A percentile compares a stretch with the other conserved stretches of the same genome.
These are phyloP conservation scores for Coix lacrymajobi DNA, from an alignment of 176 grass and related monocot species.

Conservation along the genomic window DNA sequence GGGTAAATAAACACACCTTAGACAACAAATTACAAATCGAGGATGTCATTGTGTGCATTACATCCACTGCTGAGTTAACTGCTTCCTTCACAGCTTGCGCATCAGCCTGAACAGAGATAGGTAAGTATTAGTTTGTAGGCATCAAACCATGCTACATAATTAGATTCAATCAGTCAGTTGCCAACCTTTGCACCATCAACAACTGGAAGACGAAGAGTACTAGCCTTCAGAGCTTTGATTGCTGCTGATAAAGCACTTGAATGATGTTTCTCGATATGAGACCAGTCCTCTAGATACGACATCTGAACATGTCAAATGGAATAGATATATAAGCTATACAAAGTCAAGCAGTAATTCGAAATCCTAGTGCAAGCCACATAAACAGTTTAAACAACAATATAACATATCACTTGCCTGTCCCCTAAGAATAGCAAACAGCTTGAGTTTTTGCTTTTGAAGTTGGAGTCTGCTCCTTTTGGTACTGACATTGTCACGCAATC, in stretches of 20 bases:
- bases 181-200: slow-evolving; percentile 90
- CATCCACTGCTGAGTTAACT: slow-evolving; percentile 66
- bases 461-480: slow-evolving; percentile 70
- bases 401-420: slow-evolving; percentile 57
- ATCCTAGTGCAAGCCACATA: neutral
- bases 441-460: slow-evolving; percentile 79
- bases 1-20: slow-evolving; percentile 48
- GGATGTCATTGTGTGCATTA: slow-evolving; percentile 81
- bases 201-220: slow-evolving; percentile 92
- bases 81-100: slow-evolving; percentile 74
- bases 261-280: slow-evolving; percentile 70
- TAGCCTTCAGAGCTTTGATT: slow-evolving; percentile 84
- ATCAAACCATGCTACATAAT: neutral
- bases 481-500: slow-evolving; percentile 75
- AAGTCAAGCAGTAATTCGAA: neutral
- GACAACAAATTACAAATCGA: slow-evolving; percentile 70
- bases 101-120: slow-evolving; percentile 64
- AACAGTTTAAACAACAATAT: slow-evolving; percentile 3
- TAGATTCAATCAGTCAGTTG: slow-evolving; percentile 6
- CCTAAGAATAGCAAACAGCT: slow-evolving; percentile 69
- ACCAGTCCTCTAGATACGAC: slow-evolving; percentile 69
- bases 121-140: slow-evolving; percentile 8
- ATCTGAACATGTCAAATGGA: slow-evolving; percentile 50
- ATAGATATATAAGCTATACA: slow-evolving; percentile 22
- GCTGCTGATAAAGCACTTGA: slow-evolving; percentile 73